Percentiles rank a stretch among this genome's conserved stretches.
These are phyloP conservation scores for Cicer chorassanicum DNA, from an alignment of 306 rosid genomes.

Conservation along the genomic window DNA sequence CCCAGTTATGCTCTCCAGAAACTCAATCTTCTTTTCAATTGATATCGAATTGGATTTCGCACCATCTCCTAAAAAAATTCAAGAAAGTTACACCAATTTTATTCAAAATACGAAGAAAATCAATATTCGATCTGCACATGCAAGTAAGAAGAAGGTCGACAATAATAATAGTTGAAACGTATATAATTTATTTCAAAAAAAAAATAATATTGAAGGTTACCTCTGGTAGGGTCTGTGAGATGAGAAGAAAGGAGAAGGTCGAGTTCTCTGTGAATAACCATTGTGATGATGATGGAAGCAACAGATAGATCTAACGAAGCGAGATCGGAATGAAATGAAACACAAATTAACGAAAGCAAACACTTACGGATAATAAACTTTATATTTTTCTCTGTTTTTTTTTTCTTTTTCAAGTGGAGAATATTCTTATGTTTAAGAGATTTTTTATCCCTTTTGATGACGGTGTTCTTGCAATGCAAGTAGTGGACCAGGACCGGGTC, in stretches of 20 bases:
- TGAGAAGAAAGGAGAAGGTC: conserved; percentile 43
- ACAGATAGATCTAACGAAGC: conserved; percentile 13
- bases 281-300: conserved; percentile 22
- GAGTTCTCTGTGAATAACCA: conserved; percentile 53
- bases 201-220: background rate
- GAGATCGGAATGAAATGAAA: conserved; percentile 18
- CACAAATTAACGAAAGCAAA: background rate
- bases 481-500: too few relatives aligned
- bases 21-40: conserved; percentile 82
- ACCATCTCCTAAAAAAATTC: conserved; percentile 51
- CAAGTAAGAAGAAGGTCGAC: background rate
- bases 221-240: conserved; percentile 38
- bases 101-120: background rate
- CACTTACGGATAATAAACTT: too few relatives aligned
- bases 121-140: background rate
- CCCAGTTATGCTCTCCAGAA: conserved; percentile 79
- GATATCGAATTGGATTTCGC: conserved; percentile 63
- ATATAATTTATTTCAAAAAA: background rate
- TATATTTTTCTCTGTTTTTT: too few relatives aligned
- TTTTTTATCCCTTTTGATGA: too few relatives aligned
- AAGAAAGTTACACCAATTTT: conserved; percentile 25
- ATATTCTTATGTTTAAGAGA: too few relatives aligned
- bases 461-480: too few relatives aligned
- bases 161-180: background rate
- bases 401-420: too few relatives aligned